Evolutionary conservation across 2,329 filamentous ascomycete species (phyloP).

Genomic region (Nemania serpens): DNA sequence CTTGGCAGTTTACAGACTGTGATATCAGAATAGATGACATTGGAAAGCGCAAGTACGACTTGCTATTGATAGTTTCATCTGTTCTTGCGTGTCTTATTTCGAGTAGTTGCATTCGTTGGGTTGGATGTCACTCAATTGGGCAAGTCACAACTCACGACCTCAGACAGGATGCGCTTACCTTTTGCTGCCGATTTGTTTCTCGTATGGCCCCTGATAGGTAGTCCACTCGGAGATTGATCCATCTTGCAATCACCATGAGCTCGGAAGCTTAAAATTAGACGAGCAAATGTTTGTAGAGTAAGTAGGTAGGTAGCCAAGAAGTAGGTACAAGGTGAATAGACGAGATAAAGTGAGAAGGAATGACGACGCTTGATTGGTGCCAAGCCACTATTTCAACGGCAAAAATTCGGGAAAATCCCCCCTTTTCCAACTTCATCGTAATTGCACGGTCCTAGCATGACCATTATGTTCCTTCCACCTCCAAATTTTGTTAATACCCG

Average conservation of each 20-base stretch:
- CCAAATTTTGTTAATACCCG: background rate
- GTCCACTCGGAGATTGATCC: conserved; percentile 30
- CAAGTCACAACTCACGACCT: background rate
- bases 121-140: background rate
- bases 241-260: conserved; percentile 16
- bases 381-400: conserved; percentile 7
- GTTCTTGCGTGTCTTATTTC: background rate
- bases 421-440: conserved; percentile 14
- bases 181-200: conserved; percentile 38
- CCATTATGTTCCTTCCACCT: no score
- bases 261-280: background rate
- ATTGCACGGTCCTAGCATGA: background rate
- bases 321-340: background rate
- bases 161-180: conserved; percentile 31
- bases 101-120: background rate
- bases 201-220: conserved; percentile 32
- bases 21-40: background rate
- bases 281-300: background rate
- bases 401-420: conserved; percentile 23
- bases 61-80: background rate
- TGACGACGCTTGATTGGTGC: conserved; percentile 22
- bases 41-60: background rate
- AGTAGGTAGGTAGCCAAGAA: background rate
- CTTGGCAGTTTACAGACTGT: background rate
- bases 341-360: background rate